These are phyloP conservation scores for Breynia disticha DNA, from an alignment of 441 rosid genomes.

Conservation along the genomic window DNA sequence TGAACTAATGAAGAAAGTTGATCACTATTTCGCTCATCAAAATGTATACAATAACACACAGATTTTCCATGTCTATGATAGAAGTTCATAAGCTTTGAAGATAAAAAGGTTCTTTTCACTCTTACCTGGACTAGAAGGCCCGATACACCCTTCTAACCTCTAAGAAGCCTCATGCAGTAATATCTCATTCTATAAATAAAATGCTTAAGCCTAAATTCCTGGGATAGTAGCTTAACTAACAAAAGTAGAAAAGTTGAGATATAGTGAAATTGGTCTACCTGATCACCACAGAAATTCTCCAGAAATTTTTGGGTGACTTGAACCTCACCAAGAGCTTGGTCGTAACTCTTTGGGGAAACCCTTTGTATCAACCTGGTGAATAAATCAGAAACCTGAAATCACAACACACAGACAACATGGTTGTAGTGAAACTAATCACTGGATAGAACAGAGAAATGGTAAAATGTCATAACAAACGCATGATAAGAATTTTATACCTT, in stretches of 20 bases:
- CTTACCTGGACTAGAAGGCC: too few species aligned
- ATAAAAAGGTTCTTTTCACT: too few species aligned
- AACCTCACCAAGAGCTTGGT: constrained; percentile 90
- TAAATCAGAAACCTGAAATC: constrained; percentile 66
- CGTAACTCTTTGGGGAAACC: constrained; percentile 91
- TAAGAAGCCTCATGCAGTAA: too few species aligned
- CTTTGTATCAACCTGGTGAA: constrained; percentile 85
- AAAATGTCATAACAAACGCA: not conserved
- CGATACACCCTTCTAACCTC: too few species aligned
- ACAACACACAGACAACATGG: constrained; percentile 1
- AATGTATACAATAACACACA: too few species aligned
- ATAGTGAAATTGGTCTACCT: constrained; percentile 35
- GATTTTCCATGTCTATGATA: too few species aligned
- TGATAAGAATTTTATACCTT: constrained; percentile 33
- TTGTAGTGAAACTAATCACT: not conserved
- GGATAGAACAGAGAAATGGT: not conserved
- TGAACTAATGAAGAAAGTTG: too few species aligned
- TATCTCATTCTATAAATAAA: not conserved
- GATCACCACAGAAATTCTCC: constrained; percentile 93
- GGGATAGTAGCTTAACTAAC: not conserved
- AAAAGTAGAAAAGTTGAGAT: not conserved
- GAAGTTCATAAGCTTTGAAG: too few species aligned
- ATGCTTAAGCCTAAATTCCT: not conserved
- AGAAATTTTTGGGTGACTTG: constrained; percentile 73
- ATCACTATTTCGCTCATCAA: too few species aligned